Evolutionary conservation across 139 green algal genomes (phyloP).

Genomic region (Chlamydomonas incerta): DNA sequence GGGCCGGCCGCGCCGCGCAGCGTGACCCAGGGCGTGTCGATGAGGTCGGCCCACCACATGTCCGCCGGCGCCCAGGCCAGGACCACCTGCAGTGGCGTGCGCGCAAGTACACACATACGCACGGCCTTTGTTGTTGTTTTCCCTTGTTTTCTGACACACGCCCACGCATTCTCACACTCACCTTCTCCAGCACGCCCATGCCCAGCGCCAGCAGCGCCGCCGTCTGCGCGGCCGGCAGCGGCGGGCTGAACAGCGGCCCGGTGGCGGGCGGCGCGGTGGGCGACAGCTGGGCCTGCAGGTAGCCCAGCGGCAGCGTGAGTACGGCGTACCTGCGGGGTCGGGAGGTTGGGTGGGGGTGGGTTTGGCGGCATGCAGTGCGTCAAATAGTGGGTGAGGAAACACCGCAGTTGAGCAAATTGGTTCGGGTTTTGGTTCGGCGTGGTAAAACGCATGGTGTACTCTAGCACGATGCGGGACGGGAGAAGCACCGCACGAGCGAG

Average conservation of each 20-base stretch:
- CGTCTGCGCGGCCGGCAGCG: not conserved
- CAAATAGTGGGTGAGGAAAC: no score
- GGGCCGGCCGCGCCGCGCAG: not conserved
- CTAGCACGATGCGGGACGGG: no score
- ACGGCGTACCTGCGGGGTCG: not conserved
- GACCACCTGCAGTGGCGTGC: not conserved
- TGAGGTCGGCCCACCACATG: not conserved
- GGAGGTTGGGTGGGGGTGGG: no score
- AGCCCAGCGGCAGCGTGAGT: constrained; percentile 23
- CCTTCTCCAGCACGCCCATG: constrained; percentile 19
- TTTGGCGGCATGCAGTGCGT: no score
- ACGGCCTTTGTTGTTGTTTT: not conserved
- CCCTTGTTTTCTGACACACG: no score
- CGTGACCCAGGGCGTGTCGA: constrained; percentile 12
- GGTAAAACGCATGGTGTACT: no score
- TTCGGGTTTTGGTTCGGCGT: no score
- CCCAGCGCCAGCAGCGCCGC: constrained; percentile 2
- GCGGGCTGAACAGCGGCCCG: not conserved
- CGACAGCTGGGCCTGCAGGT: constrained; percentile 24
- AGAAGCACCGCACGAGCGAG: no score
- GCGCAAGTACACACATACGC: no score
- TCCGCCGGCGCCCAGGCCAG: not conserved
- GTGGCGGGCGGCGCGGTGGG: not conserved
- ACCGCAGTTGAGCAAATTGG: no score
- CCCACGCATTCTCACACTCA: not conserved